Conservation (phyloP, 2,329 filamentous ascomycete genomes). For the Fusarium abutilonis region DNA sequence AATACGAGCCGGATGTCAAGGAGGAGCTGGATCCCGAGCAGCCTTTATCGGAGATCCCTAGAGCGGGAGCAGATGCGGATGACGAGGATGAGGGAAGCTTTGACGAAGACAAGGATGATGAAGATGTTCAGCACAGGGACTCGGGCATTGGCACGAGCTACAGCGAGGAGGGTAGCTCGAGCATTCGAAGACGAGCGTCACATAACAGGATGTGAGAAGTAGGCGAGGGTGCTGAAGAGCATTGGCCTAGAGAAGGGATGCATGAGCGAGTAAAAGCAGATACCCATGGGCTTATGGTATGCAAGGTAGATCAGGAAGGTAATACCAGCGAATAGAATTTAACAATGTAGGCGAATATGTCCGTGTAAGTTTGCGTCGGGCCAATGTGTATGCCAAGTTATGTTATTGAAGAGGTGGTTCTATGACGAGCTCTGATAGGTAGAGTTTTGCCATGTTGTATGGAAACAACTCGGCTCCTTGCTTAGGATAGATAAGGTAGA, state of each 20-base stretch:
- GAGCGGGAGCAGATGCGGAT: slow-evolving; percentile 56
- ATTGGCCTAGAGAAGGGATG: slow-evolving; percentile 5
- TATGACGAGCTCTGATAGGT: slow-evolving; percentile 33
- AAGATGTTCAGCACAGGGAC: slow-evolving; percentile 49
- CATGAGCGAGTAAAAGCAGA: slow-evolving; percentile 13
- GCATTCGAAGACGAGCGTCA: slow-evolving; percentile 48
- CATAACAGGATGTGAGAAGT: slow-evolving; percentile 34
- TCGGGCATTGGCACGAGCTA: slow-evolving; percentile 66
- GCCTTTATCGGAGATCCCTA: slow-evolving; percentile 49
- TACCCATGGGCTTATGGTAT: slow-evolving; percentile 17
- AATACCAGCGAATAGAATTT: not conserved
- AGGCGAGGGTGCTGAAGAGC: not conserved
- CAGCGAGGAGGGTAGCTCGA: slow-evolving; percentile 51
- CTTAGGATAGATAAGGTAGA: too few species aligned
- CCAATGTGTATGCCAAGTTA: not conserved
- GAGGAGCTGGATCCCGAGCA: slow-evolving; percentile 47
- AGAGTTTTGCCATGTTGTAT: slow-evolving; percentile 7
- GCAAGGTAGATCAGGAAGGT: slow-evolving; percentile 1
- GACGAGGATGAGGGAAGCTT: slow-evolving; percentile 54
- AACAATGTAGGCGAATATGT: not conserved
- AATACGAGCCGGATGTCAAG: slow-evolving; percentile 54
- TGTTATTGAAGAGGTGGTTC: slow-evolving; percentile 14
- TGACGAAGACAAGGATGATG: slow-evolving; percentile 51
- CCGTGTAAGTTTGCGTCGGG: slow-evolving; percentile 1
- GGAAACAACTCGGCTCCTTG: not conserved